phyloP scores from a whole-genome alignment of 768 basidiomycete genomes.

The Rhizopogon vesiculosus region DNA sequence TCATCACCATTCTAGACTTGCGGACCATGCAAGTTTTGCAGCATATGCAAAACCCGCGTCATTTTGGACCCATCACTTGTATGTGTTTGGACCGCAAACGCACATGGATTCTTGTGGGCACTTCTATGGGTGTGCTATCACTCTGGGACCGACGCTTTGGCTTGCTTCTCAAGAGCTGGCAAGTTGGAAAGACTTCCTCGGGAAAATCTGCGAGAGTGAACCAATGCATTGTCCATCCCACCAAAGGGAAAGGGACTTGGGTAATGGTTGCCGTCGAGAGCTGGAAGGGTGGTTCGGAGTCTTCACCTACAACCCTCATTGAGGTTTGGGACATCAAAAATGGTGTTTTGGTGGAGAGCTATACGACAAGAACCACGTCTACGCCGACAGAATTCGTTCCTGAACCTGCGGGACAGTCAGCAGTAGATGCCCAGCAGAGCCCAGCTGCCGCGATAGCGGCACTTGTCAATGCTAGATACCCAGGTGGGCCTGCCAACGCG shows the following conservation, averaged over 20 bases:
- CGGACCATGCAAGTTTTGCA: constrained; percentile 77
- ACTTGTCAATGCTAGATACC: constrained; percentile 66
- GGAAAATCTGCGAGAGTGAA: constrained; percentile 58
- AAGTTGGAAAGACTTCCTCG: constrained; percentile 52
- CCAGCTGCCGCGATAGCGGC: constrained; percentile 77
- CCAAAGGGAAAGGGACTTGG: constrained; percentile 86
- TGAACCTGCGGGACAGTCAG: constrained; percentile 48
- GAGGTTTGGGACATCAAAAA: constrained; percentile 96
- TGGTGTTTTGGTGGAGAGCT: constrained; percentile 74
- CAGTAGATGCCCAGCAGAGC: constrained; percentile 52
- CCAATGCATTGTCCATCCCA: constrained; percentile 78
- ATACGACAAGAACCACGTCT: constrained; percentile 49
- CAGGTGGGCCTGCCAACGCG: constrained; percentile 21
- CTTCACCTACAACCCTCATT: constrained; percentile 45
- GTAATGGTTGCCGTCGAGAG: constrained; percentile 78
- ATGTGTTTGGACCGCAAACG: constrained; percentile 81
- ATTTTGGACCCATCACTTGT: constrained; percentile 82
- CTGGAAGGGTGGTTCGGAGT: constrained; percentile 33
- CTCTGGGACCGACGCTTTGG: constrained; percentile 98
- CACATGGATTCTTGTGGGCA: constrained; percentile 88
- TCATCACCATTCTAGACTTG: constrained; percentile 74
- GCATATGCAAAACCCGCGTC: constrained; percentile 77
- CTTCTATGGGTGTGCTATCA: constrained; percentile 76
- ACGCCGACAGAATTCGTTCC: constrained; percentile 42
- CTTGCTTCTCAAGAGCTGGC: constrained; percentile 84